Evolutionary conservation across 2,329 filamentous ascomycete species (phyloP), one percentile per base, ranked within the genome.

Genomic region (Colletotrichum caudatum): DNA sequence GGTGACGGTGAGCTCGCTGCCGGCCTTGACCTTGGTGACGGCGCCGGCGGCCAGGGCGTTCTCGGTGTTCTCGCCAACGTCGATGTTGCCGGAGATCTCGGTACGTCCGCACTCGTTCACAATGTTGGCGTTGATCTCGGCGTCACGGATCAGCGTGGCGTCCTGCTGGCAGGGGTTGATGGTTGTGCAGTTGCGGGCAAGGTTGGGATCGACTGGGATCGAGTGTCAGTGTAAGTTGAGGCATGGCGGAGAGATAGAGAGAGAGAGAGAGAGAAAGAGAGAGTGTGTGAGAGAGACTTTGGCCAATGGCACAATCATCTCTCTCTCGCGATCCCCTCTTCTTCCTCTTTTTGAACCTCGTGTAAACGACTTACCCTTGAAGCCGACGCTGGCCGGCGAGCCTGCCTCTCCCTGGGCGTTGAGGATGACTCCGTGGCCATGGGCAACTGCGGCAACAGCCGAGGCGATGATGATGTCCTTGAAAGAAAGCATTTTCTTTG

Each of bases 111-210:
- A 92, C 69, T 87, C 84, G 75, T 88, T 89, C 60, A 88, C 88
- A 9, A 86, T 78, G 75, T 88, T 88, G 64, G 82, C 80, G 8
- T 74, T 73, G 75, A 88, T 85, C 81, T 89, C 84, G 20, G 84
- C 85, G 69, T 90, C 87, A 64, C 86, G 84, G 79, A 92, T 92
- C 76, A 91, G 85, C 64, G 89, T 91, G 14, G 89, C 84, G 69
- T 92, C 90, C 74, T 89, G 87, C 76, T 92, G 89, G 83, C 90
- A 92, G 26, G 90, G 90, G 78, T 85, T 89, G 81, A 91, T 89
- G 66, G 82, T 82, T 20, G 88, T 90, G 79, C 90, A 91, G 78
- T 91, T 90, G 73, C 90, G 86, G 37, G 90, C 87, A 75, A 90
- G 84, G 68, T 80, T 80, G 51, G 84, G 79, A 75, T 88, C 84